phyloP scores from a whole-genome alignment of 148 eudicot species.

The Pouteria glomerata region DNA sequence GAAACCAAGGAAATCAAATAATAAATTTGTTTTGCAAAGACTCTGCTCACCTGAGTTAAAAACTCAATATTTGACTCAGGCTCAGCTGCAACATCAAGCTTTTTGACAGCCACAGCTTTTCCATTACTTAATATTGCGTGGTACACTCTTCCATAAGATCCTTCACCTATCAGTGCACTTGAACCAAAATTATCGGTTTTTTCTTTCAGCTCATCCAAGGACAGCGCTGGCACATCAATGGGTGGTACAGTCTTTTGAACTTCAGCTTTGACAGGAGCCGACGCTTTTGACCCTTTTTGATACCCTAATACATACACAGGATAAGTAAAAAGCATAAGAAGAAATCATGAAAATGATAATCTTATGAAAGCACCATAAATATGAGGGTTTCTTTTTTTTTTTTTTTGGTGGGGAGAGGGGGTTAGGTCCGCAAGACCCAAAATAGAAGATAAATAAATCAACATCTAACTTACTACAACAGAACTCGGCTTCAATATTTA shows the following conservation, averaged over 20 bases:
- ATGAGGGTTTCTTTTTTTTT: too few relatives aligned
- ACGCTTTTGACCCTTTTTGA: constrained; percentile 29
- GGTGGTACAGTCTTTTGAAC: constrained; percentile 50
- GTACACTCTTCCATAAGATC: constrained; percentile 88
- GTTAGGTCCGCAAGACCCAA: too few relatives aligned
- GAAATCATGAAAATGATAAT: not conserved
- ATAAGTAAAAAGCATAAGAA: constrained; percentile 1
- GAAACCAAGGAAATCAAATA: not conserved
- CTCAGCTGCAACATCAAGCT: constrained; percentile 69
- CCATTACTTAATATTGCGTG: constrained; percentile 53
- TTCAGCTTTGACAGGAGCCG: constrained; percentile 50
- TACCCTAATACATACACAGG: constrained; percentile 17
- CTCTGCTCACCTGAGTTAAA: constrained; percentile 55
- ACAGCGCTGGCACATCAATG: constrained; percentile 57
- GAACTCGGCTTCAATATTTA: not conserved
- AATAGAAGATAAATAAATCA: not conserved
- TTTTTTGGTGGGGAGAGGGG: too few relatives aligned
- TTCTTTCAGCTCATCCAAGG: constrained; percentile 74
- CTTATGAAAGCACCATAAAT: not conserved
- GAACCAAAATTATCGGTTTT: constrained; percentile 81
- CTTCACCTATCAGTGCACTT: constrained; percentile 79
- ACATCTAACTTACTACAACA: not conserved
- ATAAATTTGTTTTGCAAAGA: not conserved
- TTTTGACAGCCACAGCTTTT: constrained; percentile 75
- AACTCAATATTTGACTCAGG: constrained; percentile 70